Evolutionary conservation across 495 filamentous ascomycete species (phyloP).

Genomic region (Annulohypoxylon maeteangense): DNA sequence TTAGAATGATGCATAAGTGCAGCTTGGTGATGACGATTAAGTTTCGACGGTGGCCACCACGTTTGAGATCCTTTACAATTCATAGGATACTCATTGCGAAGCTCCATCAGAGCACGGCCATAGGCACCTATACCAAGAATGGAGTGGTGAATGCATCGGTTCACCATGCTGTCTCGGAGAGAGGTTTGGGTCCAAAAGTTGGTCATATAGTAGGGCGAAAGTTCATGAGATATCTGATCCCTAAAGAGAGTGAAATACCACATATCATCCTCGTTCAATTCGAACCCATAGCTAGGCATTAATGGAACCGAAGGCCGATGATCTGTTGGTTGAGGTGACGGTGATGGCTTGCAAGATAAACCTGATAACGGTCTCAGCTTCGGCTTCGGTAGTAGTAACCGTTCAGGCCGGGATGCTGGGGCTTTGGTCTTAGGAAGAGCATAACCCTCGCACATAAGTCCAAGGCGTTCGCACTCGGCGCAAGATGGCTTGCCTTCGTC

Average conservation of each 20-base stretch:
- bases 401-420: conserved; percentile 21
- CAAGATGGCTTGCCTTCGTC: conserved; percentile 44
- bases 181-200: conserved; percentile 40
- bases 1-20: conserved; percentile 44
- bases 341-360: background rate
- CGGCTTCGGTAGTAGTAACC: conserved; percentile 40
- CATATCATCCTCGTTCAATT: conserved; percentile 37
- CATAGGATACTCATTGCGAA: conserved; percentile 18
- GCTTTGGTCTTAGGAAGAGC: conserved; percentile 34
- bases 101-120: conserved; percentile 40
- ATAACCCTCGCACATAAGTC: conserved; percentile 44
- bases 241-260: conserved; percentile 43
- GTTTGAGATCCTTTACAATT: conserved; percentile 11
- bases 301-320: conserved; percentile 4
- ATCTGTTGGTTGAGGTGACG: conserved; percentile 16
- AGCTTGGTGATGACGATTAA: conserved; percentile 40
- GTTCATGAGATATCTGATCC: conserved; percentile 33
- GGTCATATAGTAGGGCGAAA: conserved; percentile 36
- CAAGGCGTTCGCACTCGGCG: conserved; percentile 42
- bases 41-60: conserved; percentile 37
- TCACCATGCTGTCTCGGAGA: conserved; percentile 39
- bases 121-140: conserved; percentile 47
- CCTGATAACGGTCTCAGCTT: conserved; percentile 26
- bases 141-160: conserved; percentile 44
- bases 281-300: conserved; percentile 36